Base-by-base conservation (phyloP, 164 flowering plant species). In the Aristolochia californica region DNA sequence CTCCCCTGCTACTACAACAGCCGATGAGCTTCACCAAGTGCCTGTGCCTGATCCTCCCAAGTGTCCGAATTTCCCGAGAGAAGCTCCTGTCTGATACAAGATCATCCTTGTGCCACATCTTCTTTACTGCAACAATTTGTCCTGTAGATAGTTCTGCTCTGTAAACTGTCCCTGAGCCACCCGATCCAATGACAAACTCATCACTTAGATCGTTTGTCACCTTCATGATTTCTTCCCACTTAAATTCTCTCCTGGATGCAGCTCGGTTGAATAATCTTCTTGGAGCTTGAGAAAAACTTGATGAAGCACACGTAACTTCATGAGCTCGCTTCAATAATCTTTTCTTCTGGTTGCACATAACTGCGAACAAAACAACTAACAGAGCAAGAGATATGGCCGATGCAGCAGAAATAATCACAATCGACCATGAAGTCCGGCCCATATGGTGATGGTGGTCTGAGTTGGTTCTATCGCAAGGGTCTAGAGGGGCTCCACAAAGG, bases 31-130 rank as follows among this genome's bases (percentile, higher is more conserved):
- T 87, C 76, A 88, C 93, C 26, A 94, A 75, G 69, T 84, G 96
- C 75, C 99, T 75, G 74, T 94, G 99, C 80, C 83, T 83, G 63
- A 90, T 77, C 74, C 93, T 77, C 54, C 99, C 97, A 0, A 94
- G 83, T 0, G 95, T 94, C 69, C 68, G 80, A 8, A 94, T 64
- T 66, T 94, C 99, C 64, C 99, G 81, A 1, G 70, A 63, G 69
- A 94, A 94, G 81, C 99, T 87, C 61, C 70, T 80, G 27, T 80
- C 80, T 30, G 75, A 27, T 48, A 87, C 18, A 13, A 73, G 58
- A 55, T 83, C 99, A 59, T 83, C 95, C 65, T 79, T 83, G 57
- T 76, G 70, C 50, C 67, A 23, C 60, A 94, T 90, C 66, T 72
- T 90, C 77, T 94, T 94, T 5, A 94, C 91, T 16, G 99, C 99